Percentiles rank a stretch among this genome's conserved stretches.
Conservation (phyloP, 805 yeast genomes). For the Clavispora vitiphila region DNA sequence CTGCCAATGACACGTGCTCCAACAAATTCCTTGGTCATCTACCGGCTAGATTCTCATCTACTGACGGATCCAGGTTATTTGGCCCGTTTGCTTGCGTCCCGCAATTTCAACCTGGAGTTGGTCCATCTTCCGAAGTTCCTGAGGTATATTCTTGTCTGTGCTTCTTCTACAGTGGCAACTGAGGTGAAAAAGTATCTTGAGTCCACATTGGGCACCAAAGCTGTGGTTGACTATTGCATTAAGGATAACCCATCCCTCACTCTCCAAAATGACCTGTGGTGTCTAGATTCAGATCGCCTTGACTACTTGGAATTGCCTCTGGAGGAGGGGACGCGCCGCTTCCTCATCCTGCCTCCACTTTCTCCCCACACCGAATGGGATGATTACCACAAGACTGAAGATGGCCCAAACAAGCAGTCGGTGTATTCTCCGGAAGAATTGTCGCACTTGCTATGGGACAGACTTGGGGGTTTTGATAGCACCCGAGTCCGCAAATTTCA, state of each 20-base stretch:
- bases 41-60: conserved; percentile 19
- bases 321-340: conserved; percentile 32
- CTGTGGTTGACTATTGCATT: conserved; percentile 27
- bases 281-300: conserved; percentile 1
- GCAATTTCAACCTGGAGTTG: conserved; percentile 26
- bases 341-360: conserved; percentile 41
- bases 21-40: conserved; percentile 34
- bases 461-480: conserved; percentile 38
- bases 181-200: conserved; percentile 16
- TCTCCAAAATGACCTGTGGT: conserved; percentile 13
- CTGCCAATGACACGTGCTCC: conserved; percentile 5
- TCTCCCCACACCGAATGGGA: conserved; percentile 44
- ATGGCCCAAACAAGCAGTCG: conserved; percentile 34
- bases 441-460: conserved; percentile 41
- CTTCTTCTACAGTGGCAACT: conserved; percentile 17
- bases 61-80: conserved; percentile 24
- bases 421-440: conserved; percentile 35
- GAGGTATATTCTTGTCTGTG: conserved; percentile 32
- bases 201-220: conserved; percentile 9
- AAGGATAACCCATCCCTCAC: conserved; percentile 23
- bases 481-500: conserved; percentile 27
- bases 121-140: conserved; percentile 29
- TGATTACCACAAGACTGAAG: conserved; percentile 37
- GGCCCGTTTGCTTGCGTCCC: conserved; percentile 20
- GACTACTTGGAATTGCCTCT: conserved; percentile 36